A percentile compares a stretch with the other conserved stretches of the same genome.
These are phyloP conservation scores for Podaxis pistillaris DNA, from an alignment of 768 basidiomycete species.

Conservation along the genomic window DNA sequence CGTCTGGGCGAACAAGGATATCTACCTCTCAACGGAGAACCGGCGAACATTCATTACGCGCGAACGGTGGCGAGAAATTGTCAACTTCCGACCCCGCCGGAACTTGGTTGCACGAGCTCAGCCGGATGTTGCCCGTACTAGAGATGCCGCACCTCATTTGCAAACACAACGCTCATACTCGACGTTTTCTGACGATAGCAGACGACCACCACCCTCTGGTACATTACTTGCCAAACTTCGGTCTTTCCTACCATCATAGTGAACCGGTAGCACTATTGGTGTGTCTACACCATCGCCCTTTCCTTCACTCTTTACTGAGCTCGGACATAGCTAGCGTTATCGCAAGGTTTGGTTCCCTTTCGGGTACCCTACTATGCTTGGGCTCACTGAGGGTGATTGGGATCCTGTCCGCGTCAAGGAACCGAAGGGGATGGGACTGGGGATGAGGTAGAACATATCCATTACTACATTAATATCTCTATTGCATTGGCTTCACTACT, in stretches of 20 bases:
- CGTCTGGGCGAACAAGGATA: constrained; percentile 57
- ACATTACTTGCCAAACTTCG: background rate
- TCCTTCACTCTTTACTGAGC: background rate
- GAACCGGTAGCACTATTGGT: background rate
- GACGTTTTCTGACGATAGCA: background rate
- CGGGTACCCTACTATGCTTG: background rate
- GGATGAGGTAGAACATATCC: background rate
- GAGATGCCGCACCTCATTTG: background rate
- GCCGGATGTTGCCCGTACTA: background rate
- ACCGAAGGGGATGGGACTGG: background rate
- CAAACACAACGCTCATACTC: background rate
- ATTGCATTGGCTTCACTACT: background rate
- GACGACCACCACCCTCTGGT: background rate
- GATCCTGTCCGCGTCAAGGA: background rate
- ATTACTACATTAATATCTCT: background rate
- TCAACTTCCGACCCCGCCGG: constrained; percentile 40
- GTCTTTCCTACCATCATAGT: background rate
- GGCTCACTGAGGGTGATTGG: background rate
- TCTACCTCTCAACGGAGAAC: constrained; percentile 44
- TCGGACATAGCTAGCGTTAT: background rate
- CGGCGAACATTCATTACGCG: constrained; percentile 35
- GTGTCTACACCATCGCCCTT: background rate
- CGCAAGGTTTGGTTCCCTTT: background rate
- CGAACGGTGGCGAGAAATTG: constrained; percentile 47
- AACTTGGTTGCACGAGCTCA: background rate